phyloP scores from a whole-genome alignment of 2,329 filamentous ascomycete genomes.

The Sclerotinia glacialis region DNA sequence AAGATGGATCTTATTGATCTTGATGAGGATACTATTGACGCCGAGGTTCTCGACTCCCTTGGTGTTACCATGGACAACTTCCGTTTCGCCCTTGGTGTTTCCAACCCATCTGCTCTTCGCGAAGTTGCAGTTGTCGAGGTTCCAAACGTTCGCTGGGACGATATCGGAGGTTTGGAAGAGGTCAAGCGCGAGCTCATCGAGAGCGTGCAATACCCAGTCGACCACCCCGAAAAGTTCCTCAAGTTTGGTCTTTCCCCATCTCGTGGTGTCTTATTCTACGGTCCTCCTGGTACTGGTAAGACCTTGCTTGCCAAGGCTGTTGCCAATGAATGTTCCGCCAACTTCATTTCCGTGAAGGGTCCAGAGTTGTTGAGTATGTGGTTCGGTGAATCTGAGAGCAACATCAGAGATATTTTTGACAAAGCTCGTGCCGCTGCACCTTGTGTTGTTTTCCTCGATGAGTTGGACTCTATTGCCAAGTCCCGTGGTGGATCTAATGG shows the following conservation, averaged over 20 bases:
- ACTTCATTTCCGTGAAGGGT: constrained; percentile 99
- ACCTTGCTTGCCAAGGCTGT: constrained; percentile 99
- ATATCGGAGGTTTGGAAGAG: constrained; percentile 95
- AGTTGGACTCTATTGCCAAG: constrained; percentile 98
- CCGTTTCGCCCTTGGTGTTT: constrained; percentile 95
- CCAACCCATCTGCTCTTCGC: constrained; percentile 96
- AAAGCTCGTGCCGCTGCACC: constrained; percentile 97
- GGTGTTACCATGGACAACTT: constrained; percentile 99
- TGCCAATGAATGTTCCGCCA: constrained; percentile 97
- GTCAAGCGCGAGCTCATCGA: constrained; percentile 99
- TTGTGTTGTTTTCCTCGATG: constrained; percentile 97
- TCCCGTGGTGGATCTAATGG: constrained; percentile 95
- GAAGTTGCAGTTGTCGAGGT: constrained; percentile 99
- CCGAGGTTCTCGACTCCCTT: constrained; percentile 94
- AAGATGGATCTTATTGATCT: constrained; percentile 99
- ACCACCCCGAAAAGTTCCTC: constrained; percentile 99
- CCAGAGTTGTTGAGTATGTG: constrained; percentile 99
- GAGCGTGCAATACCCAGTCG: constrained; percentile 97
- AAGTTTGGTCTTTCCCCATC: constrained; percentile 99
- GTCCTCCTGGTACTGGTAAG: constrained; percentile 99
- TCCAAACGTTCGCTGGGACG: constrained; percentile 98
- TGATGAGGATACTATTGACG: constrained; percentile 98
- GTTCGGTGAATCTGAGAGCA: constrained; percentile 99
- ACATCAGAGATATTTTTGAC: constrained; percentile 99
- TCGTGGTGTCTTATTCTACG: constrained; percentile 97